These are phyloP conservation scores for Sistotremastrum niveocremeum DNA, from an alignment of 768 basidiomycete genomes.

Conservation along the genomic window DNA sequence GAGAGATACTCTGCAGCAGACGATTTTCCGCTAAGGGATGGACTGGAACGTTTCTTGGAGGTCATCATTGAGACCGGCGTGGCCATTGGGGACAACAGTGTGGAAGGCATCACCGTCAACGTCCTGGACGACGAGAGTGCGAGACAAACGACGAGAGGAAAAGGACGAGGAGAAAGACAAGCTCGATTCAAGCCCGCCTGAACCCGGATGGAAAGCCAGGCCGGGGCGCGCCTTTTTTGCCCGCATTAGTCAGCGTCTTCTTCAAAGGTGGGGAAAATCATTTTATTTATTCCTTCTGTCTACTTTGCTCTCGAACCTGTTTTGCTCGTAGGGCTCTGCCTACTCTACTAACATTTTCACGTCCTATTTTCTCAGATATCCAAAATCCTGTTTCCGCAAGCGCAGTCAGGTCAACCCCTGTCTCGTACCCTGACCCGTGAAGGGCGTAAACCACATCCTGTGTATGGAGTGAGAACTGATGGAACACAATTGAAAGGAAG, in stretches of 20 bases:
- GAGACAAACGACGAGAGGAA: too few species aligned
- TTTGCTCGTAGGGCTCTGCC: conserved; percentile 57
- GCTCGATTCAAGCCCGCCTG: too few species aligned
- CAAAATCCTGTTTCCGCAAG: conserved; percentile 71
- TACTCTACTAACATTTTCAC: conserved; percentile 62
- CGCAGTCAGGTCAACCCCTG: conserved; percentile 48
- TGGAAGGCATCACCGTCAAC: too few species aligned
- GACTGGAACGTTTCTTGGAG: too few species aligned
- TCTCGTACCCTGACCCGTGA: conserved; percentile 42
- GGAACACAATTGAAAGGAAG: neutral
- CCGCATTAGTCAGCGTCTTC: neutral
- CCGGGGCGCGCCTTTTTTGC: too few species aligned
- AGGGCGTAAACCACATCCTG: conserved; percentile 73
- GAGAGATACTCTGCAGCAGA: conserved; percentile 48
- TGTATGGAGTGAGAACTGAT: neutral
- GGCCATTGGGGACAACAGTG: too few species aligned
- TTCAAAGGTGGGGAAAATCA: neutral
- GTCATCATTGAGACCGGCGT: too few species aligned
- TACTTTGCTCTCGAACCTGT: conserved; percentile 22
- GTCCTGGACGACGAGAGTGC: too few species aligned
- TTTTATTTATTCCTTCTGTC: conserved; percentile 6
- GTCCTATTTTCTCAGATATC: conserved; percentile 57
- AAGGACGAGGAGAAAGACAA: too few species aligned
- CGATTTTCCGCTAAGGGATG: too few species aligned
- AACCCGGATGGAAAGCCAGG: too few species aligned